A percentile compares a stretch with the other conserved stretches of the same genome.
phyloP scores from a whole-genome alignment of 306 rosid genomes.

The Medicago lupulina region DNA sequence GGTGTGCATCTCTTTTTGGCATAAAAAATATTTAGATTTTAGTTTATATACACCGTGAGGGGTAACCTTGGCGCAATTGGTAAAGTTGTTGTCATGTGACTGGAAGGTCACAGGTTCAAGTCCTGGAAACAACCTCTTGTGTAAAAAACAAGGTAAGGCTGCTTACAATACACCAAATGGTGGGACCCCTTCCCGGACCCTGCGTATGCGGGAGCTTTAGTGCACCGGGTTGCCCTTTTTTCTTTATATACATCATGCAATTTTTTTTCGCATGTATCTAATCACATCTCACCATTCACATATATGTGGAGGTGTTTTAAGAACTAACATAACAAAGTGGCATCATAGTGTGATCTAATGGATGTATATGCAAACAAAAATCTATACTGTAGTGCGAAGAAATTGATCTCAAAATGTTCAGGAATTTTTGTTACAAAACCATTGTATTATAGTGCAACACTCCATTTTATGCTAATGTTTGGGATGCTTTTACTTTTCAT shows the following conservation, averaged over 20 bases:
- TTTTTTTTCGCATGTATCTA: not conserved
- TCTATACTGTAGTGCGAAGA: not conserved
- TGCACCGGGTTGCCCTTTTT: too few relatives aligned
- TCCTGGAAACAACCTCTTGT: too few relatives aligned
- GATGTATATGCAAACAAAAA: not conserved
- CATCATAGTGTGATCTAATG: not conserved
- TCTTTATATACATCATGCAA: too few relatives aligned
- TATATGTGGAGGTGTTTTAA: not conserved
- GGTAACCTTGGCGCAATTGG: too few relatives aligned
- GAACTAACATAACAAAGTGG: not conserved
- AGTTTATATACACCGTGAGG: not conserved
- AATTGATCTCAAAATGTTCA: not conserved
- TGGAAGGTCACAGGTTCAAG: too few relatives aligned
- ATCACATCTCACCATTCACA: not conserved
- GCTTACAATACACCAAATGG: too few relatives aligned
- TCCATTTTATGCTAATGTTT: not conserved
- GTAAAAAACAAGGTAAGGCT: too few relatives aligned
- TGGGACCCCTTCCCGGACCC: too few relatives aligned
- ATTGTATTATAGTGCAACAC: conserved; percentile 3
- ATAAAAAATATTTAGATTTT: conserved; percentile 8
- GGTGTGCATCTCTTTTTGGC: conserved; percentile 19
- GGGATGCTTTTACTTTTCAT: not conserved
- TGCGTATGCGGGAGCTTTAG: too few relatives aligned
- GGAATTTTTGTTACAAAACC: not conserved
- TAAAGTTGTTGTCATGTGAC: too few relatives aligned